Percentiles rank a stretch among this genome's conserved stretches.
phyloP scores from a whole-genome alignment of 202 grass and related monocot species.

The Panicum hallii region DNA sequence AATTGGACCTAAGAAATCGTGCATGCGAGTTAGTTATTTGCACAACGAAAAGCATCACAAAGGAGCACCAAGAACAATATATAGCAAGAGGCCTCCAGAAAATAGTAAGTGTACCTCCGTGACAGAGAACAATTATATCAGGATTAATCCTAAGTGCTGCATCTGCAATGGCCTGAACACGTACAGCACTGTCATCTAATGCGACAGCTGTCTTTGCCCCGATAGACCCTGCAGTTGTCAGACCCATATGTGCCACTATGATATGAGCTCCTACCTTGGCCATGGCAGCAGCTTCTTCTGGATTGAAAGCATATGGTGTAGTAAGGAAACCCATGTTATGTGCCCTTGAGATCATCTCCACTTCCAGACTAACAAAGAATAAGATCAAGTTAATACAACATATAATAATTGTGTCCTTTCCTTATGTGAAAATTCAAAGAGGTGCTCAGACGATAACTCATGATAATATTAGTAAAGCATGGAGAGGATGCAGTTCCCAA shows the following conservation, averaged over 20 bases:
- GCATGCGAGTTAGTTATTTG: slow-evolving; percentile 22
- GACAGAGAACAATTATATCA: slow-evolving; percentile 84
- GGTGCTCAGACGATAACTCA: background rate
- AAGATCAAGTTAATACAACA: slow-evolving; percentile 30
- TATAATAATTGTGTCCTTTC: background rate
- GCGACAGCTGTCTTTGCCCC: slow-evolving; percentile 80
- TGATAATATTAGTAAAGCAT: background rate
- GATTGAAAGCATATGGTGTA: slow-evolving; percentile 92
- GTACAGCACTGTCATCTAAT: slow-evolving; percentile 63
- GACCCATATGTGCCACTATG: slow-evolving; percentile 93
- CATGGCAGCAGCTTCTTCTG: slow-evolving; percentile 77
- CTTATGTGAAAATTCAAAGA: background rate
- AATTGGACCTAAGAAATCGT: slow-evolving; percentile 70
- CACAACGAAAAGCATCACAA: background rate
- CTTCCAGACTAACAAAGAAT: slow-evolving; percentile 72
- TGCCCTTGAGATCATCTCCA: slow-evolving; percentile 90
- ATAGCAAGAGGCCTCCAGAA: background rate
- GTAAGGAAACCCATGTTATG: slow-evolving; percentile 80
- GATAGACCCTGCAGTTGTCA: slow-evolving; percentile 92
- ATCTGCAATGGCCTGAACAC: slow-evolving; percentile 82
- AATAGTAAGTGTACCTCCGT: slow-evolving; percentile 65
- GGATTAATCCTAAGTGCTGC: slow-evolving; percentile 76
- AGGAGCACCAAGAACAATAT: slow-evolving; percentile 5
- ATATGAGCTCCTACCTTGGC: slow-evolving; percentile 86
- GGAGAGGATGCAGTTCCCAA: background rate